Conservation (phyloP, 148 eudicot genomes). For the Euryodendron excelsum region DNA sequence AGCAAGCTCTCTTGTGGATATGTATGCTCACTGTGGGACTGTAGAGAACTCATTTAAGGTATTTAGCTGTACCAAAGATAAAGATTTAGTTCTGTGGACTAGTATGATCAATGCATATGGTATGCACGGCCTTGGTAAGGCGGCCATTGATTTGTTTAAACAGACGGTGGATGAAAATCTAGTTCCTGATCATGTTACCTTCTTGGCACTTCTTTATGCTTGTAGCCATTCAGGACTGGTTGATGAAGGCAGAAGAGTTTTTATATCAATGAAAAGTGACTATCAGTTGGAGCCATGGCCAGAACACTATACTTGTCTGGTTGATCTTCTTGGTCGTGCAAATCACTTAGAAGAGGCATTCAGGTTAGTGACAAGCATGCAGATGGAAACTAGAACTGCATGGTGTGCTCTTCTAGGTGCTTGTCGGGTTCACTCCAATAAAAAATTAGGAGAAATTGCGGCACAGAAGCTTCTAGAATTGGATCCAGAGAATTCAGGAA, state of each 20-base stretch:
- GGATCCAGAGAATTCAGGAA: conserved; percentile 69
- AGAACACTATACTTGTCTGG: conserved; percentile 83
- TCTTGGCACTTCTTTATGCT: conserved; percentile 77
- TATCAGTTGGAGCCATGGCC: conserved; percentile 78
- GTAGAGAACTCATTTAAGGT: conserved; percentile 55
- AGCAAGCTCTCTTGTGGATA: conserved; percentile 77
- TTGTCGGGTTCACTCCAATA: conserved; percentile 58
- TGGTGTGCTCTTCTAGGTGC: conserved; percentile 88
- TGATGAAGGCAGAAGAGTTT: conserved; percentile 56
- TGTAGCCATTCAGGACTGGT: conserved; percentile 83
- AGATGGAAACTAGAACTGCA: conserved; percentile 51
- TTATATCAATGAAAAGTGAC: conserved; percentile 45
- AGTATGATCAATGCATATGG: conserved; percentile 82
- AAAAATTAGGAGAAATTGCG: conserved; percentile 60
- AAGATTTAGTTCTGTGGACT: conserved; percentile 70
- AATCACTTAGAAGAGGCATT: conserved; percentile 74
- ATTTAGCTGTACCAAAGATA: conserved; percentile 40
- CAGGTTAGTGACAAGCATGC: conserved; percentile 59
- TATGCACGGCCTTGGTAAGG: conserved; percentile 66
- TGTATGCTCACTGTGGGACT: conserved; percentile 79
- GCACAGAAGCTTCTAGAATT: conserved; percentile 57
- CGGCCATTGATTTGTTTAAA: conserved; percentile 50
- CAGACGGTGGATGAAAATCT: conserved; percentile 48
- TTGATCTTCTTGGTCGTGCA: conserved; percentile 88
- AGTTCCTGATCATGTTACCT: conserved; percentile 77